Conservation (phyloP, 2,329 filamentous ascomycete species). For the Zelopaecilomyces penicillatus region DNA sequence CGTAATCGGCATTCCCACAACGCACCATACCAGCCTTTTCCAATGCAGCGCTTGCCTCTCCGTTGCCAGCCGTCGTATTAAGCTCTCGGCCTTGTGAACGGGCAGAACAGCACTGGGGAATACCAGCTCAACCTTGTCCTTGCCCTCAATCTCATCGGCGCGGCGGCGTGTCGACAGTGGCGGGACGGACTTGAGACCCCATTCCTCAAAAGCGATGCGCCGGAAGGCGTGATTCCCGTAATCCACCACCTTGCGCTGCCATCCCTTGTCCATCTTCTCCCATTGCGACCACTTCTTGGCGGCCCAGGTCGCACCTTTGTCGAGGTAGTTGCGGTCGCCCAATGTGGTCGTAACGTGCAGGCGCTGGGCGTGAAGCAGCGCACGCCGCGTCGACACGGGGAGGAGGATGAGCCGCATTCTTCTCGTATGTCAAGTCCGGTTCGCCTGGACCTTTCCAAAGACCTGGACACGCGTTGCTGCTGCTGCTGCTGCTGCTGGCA, state of each 20-base stretch:
- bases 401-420: constrained; percentile 88
- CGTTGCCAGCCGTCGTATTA: constrained; percentile 65
- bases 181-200: constrained; percentile 92
- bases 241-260: constrained; percentile 78
- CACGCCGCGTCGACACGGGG: constrained; percentile 83
- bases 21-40: constrained; percentile 69
- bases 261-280: constrained; percentile 76
- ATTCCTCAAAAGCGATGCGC: constrained; percentile 92
- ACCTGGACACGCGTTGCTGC: too few relatives aligned
- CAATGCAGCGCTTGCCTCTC: constrained; percentile 75
- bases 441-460: not conserved
- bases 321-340: constrained; percentile 44
- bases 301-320: constrained; percentile 63
- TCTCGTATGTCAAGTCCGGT: not conserved
- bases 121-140: constrained; percentile 61
- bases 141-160: constrained; percentile 53
- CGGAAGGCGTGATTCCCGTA: constrained; percentile 82
- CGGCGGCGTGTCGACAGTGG: constrained; percentile 62
- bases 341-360: constrained; percentile 48
- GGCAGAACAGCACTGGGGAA: constrained; percentile 68
- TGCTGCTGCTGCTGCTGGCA: not conserved
- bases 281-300: constrained; percentile 73
- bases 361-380: constrained; percentile 85
- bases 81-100: constrained; percentile 49
- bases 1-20: constrained; percentile 74